Evolutionary conservation across 2,329 filamentous ascomycete genomes (phyloP).

Genomic region (Didymella segeticola): DNA sequence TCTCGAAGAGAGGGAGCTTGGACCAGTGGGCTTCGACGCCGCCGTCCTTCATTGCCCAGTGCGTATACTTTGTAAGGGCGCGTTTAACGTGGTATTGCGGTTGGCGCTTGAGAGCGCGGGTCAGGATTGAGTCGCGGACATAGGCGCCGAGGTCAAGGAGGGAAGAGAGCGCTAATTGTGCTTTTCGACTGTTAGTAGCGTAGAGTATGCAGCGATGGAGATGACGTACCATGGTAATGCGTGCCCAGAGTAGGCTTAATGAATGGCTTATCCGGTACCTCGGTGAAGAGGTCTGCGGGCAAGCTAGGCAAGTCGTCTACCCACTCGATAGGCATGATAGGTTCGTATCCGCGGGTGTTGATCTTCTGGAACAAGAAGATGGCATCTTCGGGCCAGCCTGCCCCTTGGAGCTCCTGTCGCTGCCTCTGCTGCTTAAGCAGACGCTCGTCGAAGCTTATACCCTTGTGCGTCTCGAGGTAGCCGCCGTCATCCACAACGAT

Average conservation of each 20-base stretch:
- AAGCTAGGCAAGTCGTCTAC: constrained; percentile 61
- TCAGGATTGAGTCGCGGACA: constrained; percentile 58
- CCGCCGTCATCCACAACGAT: constrained; percentile 43
- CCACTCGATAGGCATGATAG: constrained; percentile 61
- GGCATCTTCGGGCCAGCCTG: constrained; percentile 60
- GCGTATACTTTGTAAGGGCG: constrained; percentile 56
- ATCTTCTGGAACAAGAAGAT: constrained; percentile 61
- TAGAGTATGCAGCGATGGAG: not conserved
- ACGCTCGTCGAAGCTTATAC: constrained; percentile 32
- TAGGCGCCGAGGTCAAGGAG: constrained; percentile 60
- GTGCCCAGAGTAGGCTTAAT: constrained; percentile 53
- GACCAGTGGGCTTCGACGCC: constrained; percentile 47
- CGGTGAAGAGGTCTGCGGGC: constrained; percentile 60
- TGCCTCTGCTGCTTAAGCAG: constrained; percentile 18
- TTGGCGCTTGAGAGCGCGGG: constrained; percentile 45
- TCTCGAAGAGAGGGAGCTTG: constrained; percentile 54
- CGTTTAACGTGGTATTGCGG: constrained; percentile 50
- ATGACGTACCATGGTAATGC: constrained; percentile 54
- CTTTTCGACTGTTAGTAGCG: constrained; percentile 38
- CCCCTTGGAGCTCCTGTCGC: constrained; percentile 46
- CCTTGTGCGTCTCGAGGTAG: constrained; percentile 35
- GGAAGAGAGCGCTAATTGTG: constrained; percentile 58
- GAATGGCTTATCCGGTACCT: constrained; percentile 51
- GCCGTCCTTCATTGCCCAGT: constrained; percentile 62
- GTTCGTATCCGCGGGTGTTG: constrained; percentile 62